Percentiles rank a stretch among this genome's conserved stretches.
Evolutionary conservation across 345 rosid species (phyloP).

Genomic region (Eucalyptus sideroxylon): DNA sequence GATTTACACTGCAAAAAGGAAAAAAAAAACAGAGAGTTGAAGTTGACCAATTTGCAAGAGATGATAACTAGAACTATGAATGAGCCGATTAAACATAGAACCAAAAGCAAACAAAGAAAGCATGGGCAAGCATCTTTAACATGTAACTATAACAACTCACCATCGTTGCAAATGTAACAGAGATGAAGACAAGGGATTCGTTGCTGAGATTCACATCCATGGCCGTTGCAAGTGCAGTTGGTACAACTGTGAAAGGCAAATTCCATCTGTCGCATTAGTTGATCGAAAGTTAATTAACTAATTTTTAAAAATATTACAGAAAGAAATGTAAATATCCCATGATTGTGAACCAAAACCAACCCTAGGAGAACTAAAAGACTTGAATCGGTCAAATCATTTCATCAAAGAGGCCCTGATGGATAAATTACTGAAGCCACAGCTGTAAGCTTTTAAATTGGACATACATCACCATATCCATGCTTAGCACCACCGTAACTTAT

Average conservation of each 20-base stretch:
- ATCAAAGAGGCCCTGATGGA: not conserved
- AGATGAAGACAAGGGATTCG: constrained; percentile 93
- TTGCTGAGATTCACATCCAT: constrained; percentile 96
- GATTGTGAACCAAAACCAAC: not conserved
- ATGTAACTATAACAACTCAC: constrained; percentile 29
- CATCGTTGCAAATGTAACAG: constrained; percentile 99
- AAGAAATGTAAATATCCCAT: not conserved
- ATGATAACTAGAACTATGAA: not conserved
- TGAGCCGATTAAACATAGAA: not conserved
- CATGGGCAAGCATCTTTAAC: not conserved
- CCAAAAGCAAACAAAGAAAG: not conserved
- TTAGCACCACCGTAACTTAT: not conserved
- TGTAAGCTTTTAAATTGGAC: not conserved
- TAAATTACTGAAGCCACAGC: not conserved
- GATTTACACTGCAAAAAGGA: constrained; percentile 83
- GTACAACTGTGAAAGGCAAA: constrained; percentile 97
- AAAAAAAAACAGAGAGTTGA: not conserved
- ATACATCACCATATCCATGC: not conserved
- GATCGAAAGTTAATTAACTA: constrained; percentile 38
- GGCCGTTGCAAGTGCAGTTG: constrained; percentile 96
- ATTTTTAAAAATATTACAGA: not conserved
- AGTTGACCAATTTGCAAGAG: not conserved
- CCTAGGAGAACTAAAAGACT: not conserved
- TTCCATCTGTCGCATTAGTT: constrained; percentile 79
- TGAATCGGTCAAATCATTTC: not conserved